Evolutionary conservation across 2,329 filamentous ascomycete species (phyloP), one percentile per base, ranked within the genome.

Genomic region (Lojkania enalia): DNA sequence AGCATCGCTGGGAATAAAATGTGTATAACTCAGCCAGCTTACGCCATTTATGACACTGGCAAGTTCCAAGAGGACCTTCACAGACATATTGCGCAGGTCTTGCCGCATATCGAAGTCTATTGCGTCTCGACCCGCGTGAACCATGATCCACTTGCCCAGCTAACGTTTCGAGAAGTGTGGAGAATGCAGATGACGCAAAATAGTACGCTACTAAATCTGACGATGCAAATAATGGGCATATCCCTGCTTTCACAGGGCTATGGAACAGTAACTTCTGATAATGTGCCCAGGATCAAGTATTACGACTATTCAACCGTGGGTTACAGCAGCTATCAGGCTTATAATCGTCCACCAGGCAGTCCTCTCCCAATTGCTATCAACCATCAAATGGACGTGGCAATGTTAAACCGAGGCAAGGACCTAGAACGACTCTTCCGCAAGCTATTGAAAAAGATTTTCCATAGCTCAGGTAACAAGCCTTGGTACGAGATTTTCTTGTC

Each of bases 161-260:
- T 58, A 13, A 69, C 66, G 5, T 69, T 63, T 41, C 40, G 48
- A 35, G 67, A 70, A 48, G 64, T 64, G 1, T 42, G 61, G n/a
- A 55, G 66, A 18, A 54, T 67, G 47, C 58, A 62, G 3, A 37
- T 43, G 14, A 49, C 54, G 11, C 33, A 13, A 53, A 48, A 18
- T 48, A 45, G 21, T 54, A 59, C 31, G 9, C 38, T 45, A n/a
- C 54, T 70, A 9, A 57, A 61, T 23, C 37, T 64, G 16, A 64
- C 61, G 11, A 60, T 70, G 57, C 54, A 60, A 18, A 46, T 70
- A 11, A 63, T 67, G 20, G 67, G 64, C 37, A 51, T 67, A 3
- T 68, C 67, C 2, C 55, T 69, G 9, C 58, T 69, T 11, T 67
- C 64, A 7, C 67, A 70, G 45, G 67, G 67, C 13, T 70, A 68